phyloP scores from a whole-genome alignment of 176 grass and related monocot species.

The Bothriochloa decipiens region DNA sequence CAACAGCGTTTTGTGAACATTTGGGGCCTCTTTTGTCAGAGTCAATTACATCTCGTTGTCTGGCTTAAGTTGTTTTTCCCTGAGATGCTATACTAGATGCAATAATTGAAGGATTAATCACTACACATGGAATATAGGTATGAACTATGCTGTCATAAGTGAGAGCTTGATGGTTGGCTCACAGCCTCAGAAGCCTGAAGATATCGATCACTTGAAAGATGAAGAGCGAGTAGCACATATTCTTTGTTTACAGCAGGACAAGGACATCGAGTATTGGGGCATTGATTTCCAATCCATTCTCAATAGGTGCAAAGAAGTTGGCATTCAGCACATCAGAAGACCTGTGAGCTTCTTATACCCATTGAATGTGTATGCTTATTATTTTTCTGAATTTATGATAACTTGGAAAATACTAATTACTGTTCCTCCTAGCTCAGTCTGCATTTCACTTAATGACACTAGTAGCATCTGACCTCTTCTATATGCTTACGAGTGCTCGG shows the following conservation, averaged over 20 bases:
- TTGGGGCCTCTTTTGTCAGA: not conserved
- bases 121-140: constrained; percentile 50
- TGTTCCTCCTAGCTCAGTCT: not conserved
- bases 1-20: not conserved
- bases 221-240: constrained; percentile 76
- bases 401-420: not conserved
- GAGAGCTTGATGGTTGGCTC: constrained; percentile 89
- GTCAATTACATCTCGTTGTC: not conserved
- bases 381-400: constrained; percentile 1
- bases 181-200: constrained; percentile 86
- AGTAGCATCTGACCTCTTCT: not conserved
- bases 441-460: not conserved
- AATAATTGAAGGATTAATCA: constrained; percentile 8
- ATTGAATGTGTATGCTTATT: not conserved
- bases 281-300: constrained; percentile 77
- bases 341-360: constrained; percentile 56
- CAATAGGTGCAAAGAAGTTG: constrained; percentile 70
- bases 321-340: constrained; percentile 72
- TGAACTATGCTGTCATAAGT: constrained; percentile 86
- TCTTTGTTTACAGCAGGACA: constrained; percentile 91
- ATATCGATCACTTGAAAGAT: constrained; percentile 83
- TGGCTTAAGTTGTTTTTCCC: constrained; percentile 1
- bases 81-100: not conserved
- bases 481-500: not conserved
- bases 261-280: constrained; percentile 88